A percentile compares a stretch with the other conserved stretches of the same genome.
Conservation (phyloP, 75 land plant species). For the Selaginella tamariscina region DNA sequence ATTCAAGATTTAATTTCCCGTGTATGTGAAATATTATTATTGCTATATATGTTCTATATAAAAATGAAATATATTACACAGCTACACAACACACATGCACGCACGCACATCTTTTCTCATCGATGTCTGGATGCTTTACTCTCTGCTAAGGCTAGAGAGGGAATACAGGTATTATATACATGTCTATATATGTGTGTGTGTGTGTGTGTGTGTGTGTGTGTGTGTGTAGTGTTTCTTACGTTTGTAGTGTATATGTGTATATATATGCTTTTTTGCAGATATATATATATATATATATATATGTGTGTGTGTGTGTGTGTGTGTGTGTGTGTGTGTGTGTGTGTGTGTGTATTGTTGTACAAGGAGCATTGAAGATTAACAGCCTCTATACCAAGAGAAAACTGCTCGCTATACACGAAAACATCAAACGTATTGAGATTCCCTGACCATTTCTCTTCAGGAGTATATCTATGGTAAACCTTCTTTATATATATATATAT, state of each 20-base stretch:
- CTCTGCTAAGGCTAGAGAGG: constrained; percentile 72
- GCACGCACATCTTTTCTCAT: too few relatives aligned
- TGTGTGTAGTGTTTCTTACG: not conserved
- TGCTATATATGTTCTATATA: too few relatives aligned
- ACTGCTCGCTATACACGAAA: constrained; percentile 84
- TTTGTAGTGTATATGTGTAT: not conserved
- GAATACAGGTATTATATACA: constrained; percentile 50
- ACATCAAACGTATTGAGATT: constrained; percentile 88
- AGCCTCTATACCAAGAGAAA: constrained; percentile 80
- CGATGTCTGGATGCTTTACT: constrained; percentile 80
- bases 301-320: too few relatives aligned
- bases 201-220: too few relatives aligned
- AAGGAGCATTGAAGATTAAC: constrained; percentile 98
- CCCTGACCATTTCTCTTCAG: constrained; percentile 91
- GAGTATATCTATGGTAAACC: constrained; percentile 85
- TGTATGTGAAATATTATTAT: too few relatives aligned
- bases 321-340: constrained; percentile 15
- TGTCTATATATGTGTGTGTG: constrained; percentile 45
- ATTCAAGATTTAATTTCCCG: too few relatives aligned
- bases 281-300: too few relatives aligned
- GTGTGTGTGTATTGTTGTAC: constrained; percentile 85
- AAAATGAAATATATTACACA: too few relatives aligned
- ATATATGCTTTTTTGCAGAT: constrained; percentile 3
- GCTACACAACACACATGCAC: too few relatives aligned
- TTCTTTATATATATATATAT: not conserved